Evolutionary conservation across 1,284 basidiomycete species (phyloP), one percentile per base, ranked within the genome.

Genomic region (Clitocybe nebularis): DNA sequence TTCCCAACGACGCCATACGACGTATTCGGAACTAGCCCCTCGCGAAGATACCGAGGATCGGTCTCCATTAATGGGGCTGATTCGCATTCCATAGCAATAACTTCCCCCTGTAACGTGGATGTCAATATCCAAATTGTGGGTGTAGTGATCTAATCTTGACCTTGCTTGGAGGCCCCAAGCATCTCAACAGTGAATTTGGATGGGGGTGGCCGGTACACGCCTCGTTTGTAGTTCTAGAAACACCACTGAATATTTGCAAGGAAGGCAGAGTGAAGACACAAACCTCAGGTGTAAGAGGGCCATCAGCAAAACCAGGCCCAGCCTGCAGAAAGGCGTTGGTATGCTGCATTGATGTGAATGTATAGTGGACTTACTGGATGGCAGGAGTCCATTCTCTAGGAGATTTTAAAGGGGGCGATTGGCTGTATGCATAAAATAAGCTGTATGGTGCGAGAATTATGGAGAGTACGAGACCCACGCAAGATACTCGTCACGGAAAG

Each of bases 1-100:
- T 47, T 88, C 87, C 86, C 87, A 89, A 35, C 74, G 70, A 17
- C 86, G 70, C 78, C 84, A 86, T 30, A 89, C 68, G 10, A 84
- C 80, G 55, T 89, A 88, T 43, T 79, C 77, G 7, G 60, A 53
- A 36, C 61, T 46, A 17, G 72, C 68, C 8, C 49, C 54, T 10
- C 55, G 52, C 5, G 73, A 68, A 19, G 58, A 64, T 26, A 62
- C 50, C 19, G 76, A 76, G 9, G 57, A 53, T 24, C 65, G 55
- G 32, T 75, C 71, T 11, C 66, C 55, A 11, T 48, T 34, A 29
- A 79, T 57, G 17, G 82, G 73, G 28, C 56, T 65, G 21, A 89
- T 70, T 11, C 73, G 75, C 68, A 89, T 72, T 35, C 83, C 82
- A 60, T 79, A 84, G 53, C 68, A 70, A 45, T 70, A 69, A 36